Percentiles rank a stretch among this genome's conserved stretches.
Evolutionary conservation across 2,329 filamentous ascomycete species (phyloP).

Genomic region (Fusarium zealandicum): DNA sequence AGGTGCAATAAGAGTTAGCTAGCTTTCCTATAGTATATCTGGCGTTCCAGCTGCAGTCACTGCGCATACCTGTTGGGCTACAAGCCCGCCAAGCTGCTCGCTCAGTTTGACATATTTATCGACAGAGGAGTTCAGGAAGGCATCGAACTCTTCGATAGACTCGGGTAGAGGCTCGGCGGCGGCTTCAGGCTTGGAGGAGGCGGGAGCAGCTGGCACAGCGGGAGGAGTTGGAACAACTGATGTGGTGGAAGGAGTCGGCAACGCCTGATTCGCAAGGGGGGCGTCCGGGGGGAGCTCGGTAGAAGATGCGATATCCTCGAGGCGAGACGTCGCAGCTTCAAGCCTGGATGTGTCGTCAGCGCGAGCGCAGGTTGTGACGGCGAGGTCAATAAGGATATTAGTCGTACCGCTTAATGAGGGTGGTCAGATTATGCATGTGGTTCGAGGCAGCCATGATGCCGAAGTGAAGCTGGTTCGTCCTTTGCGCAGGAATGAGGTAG

Average conservation of each 20-base stretch:
- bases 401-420: constrained; percentile 92
- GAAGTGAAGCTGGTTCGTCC: not conserved
- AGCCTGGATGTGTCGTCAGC: constrained; percentile 72
- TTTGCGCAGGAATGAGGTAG: not conserved
- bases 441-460: constrained; percentile 72
- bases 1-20: not conserved
- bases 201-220: constrained; percentile 44
- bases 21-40: not conserved
- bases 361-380: constrained; percentile 17
- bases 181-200: constrained; percentile 50
- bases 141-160: constrained; percentile 87
- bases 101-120: constrained; percentile 81
- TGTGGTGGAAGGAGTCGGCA: constrained; percentile 43
- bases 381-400: not conserved
- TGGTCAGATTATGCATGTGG: constrained; percentile 96
- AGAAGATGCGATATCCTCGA: constrained; percentile 93
- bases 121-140: constrained; percentile 75
- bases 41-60: not conserved
- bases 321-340: constrained; percentile 92
- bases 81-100: constrained; percentile 76
- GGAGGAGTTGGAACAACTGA: constrained; percentile 47
- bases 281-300: constrained; percentile 65
- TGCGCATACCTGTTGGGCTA: constrained; percentile 76
- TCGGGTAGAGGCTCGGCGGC: constrained; percentile 70
- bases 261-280: constrained; percentile 52